Conservation (phyloP, 2,329 filamentous ascomycete species). For the Pseudocercospora cruenta region DNA sequence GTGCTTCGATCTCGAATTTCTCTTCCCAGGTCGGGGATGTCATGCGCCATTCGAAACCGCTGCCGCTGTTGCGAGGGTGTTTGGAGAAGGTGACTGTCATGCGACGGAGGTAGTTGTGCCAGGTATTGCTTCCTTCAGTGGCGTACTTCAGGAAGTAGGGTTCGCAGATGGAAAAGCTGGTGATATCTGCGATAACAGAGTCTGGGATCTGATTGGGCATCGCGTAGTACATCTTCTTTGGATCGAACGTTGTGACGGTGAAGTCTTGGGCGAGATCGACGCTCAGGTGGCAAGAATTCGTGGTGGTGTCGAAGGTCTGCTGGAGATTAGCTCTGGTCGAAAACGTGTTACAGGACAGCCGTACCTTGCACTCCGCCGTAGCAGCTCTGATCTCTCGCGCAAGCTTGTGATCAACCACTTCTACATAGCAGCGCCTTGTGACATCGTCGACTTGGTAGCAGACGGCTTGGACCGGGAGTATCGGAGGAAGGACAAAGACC, state of each 20-base stretch:
- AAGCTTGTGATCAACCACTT: not conserved
- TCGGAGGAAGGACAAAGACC: not conserved
- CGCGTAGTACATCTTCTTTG: not conserved
- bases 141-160: conserved; percentile 8
- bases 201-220: conserved; percentile 1
- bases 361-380: not conserved
- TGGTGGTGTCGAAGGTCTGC: not conserved
- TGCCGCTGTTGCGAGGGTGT: not conserved
- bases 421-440: not conserved
- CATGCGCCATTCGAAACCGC: not conserved
- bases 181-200: not conserved
- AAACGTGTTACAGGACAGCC: too few relatives aligned
- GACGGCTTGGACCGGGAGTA: not conserved
- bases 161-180: conserved; percentile 2
- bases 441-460: not conserved
- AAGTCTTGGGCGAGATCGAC: conserved; percentile 3
- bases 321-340: too few relatives aligned
- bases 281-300: not conserved
- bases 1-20: not conserved
- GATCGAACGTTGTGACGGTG: not conserved
- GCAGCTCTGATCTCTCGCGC: not conserved
- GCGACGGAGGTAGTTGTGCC: conserved; percentile 10
- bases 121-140: not conserved
- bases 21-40: not conserved
- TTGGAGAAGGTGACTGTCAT: conserved; percentile 8